phyloP scores from a whole-genome alignment of 148 eudicot species.

The Drosera capensis region DNA sequence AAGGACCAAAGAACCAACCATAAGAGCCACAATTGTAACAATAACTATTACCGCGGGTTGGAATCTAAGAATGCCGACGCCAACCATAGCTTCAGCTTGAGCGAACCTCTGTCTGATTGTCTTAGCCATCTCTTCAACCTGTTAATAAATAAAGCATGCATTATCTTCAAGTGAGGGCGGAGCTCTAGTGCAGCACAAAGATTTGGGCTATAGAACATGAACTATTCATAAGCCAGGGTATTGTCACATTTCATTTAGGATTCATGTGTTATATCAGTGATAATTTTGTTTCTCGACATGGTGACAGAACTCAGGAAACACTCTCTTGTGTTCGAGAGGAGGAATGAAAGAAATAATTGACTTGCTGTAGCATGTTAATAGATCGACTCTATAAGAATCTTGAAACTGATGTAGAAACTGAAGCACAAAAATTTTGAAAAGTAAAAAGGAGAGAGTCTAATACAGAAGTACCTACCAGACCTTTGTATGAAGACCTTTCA shows the following conservation, averaged over 20 bases:
- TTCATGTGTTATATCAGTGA: no score
- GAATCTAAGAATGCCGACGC: slow-evolving; percentile 93
- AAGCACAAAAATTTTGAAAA: neutral
- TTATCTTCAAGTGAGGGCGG: neutral
- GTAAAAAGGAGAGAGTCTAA: neutral
- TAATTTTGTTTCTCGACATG: no score
- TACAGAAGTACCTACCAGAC: slow-evolving; percentile 15
- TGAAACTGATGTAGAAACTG: neutral
- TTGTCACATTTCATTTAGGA: no score
- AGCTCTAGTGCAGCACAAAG: neutral
- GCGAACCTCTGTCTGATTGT: slow-evolving; percentile 96
- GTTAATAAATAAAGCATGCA: slow-evolving; percentile 9
- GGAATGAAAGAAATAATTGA: no score
- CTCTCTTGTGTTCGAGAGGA: no score
- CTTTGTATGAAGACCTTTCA: no score
- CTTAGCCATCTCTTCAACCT: slow-evolving; percentile 99
- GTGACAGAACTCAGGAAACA: no score
- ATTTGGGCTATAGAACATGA: neutral
- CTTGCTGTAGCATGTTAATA: no score
- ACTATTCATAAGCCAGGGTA: no score
- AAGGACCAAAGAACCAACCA: neutral
- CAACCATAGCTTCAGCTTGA: slow-evolving; percentile 99
- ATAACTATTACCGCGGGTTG: slow-evolving; percentile 74
- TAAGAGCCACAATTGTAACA: neutral
- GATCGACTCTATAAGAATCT: no score